A percentile compares a stretch with the other conserved stretches of the same genome.
Evolutionary conservation across 306 rosid genomes (phyloP).

Genomic region (Parietaria judaica): DNA sequence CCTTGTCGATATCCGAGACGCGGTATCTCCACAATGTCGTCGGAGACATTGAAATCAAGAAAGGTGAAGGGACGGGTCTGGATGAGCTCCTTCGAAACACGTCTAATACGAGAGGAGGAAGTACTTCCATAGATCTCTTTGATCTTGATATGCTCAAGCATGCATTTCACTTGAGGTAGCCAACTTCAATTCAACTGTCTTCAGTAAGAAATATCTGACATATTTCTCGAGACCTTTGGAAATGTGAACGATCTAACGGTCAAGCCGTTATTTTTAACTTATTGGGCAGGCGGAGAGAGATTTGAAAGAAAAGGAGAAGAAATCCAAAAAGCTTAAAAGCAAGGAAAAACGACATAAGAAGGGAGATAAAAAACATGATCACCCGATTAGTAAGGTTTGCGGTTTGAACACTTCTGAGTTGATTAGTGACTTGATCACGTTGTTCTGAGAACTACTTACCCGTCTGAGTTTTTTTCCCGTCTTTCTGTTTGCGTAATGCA

Average conservation of each 20-base stretch:
- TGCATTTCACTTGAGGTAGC: constrained; percentile 25
- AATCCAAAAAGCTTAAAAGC: constrained; percentile 14
- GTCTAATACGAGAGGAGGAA: constrained; percentile 8
- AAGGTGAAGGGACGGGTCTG: constrained; percentile 33
- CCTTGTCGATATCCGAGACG: constrained; percentile 26
- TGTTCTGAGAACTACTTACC: background rate
- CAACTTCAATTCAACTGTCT: constrained; percentile 19
- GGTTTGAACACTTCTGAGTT: background rate
- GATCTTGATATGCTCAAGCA: constrained; percentile 16
- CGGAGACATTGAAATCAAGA: constrained; percentile 29
- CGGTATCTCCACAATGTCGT: constrained; percentile 30
- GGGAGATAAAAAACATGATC: constrained; percentile 16
- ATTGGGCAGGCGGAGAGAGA: constrained; percentile 26
- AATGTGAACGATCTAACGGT: background rate
- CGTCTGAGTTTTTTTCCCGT: background rate
- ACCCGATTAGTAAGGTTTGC: constrained; percentile 12
- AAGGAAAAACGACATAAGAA: constrained; percentile 10
- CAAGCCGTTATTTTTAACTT: background rate
- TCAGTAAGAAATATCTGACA: constrained; percentile 18
- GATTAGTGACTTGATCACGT: background rate
- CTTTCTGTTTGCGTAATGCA: background rate
- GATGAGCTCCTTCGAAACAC: constrained; percentile 22
- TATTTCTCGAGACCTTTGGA: background rate
- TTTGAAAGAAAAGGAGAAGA: constrained; percentile 17
- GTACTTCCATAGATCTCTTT: constrained; percentile 14